phyloP scores from a whole-genome alignment of 257 asterid genomes.

The Solanum chmielewskii region DNA sequence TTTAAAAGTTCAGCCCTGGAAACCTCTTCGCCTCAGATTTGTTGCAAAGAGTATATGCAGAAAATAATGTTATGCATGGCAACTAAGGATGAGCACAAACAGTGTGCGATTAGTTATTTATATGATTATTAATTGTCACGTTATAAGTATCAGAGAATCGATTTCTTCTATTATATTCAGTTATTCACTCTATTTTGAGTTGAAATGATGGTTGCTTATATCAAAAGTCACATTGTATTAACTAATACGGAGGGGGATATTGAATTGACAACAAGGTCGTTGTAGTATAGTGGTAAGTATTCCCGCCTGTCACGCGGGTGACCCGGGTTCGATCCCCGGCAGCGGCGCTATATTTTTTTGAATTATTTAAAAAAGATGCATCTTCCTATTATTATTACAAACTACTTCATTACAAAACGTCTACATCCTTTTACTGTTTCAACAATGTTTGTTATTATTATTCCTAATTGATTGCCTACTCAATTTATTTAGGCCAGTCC shows the following conservation, averaged over 20 bases:
- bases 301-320: conserved; percentile 96
- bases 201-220: too few species aligned
- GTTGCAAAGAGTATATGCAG: not conserved
- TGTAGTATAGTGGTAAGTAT: not conserved
- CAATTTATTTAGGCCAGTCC: not conserved
- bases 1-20: not conserved
- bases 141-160: not conserved
- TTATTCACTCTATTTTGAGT: not conserved
- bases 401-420: not conserved
- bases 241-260: too few species aligned
- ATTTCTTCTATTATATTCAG: not conserved
- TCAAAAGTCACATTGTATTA: too few species aligned
- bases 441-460: not conserved
- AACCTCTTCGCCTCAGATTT: too few species aligned
- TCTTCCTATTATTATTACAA: not conserved
- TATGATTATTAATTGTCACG: not conserved
- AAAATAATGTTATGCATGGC: not conserved
- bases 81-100: not conserved
- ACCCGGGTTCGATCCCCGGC: conserved; percentile 99
- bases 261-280: not conserved
- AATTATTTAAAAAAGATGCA: not conserved
- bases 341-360: conserved; percentile 30
- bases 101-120: too few species aligned
- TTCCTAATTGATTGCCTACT: not conserved
- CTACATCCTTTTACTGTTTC: not conserved